Percentiles rank a stretch among this genome's conserved stretches.
Conservation (phyloP, 2,329 filamentous ascomycete species). For the Chaetothyriales sp. region DNA sequence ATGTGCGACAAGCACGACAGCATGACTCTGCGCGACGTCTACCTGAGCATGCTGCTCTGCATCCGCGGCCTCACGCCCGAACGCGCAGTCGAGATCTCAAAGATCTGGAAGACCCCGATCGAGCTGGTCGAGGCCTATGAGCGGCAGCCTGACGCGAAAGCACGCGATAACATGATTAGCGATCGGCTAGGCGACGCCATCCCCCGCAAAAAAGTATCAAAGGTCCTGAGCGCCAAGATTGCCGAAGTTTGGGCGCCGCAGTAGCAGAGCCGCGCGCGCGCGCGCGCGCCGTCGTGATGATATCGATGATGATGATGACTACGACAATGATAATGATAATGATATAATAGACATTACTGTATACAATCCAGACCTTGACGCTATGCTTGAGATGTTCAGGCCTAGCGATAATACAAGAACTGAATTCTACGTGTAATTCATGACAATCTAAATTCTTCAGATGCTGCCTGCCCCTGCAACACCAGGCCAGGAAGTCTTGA, state of each 20-base stretch:
- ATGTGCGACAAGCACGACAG: constrained; percentile 61
- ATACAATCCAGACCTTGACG: no score
- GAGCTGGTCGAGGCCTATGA: constrained; percentile 57
- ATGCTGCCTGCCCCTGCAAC: no score
- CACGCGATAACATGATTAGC: constrained; percentile 43
- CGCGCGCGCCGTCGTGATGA: no score
- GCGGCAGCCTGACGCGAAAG: constrained; percentile 26
- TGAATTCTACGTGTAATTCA: no score
- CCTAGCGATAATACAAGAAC: no score
- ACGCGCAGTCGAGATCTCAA: constrained; percentile 65
- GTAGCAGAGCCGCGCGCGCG: no score
- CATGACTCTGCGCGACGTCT: constrained; percentile 59
- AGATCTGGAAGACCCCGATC: constrained; percentile 58
- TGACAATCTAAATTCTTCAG: no score
- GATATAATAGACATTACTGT: no score
- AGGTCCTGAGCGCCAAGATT: constrained; percentile 45
- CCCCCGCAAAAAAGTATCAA: constrained; percentile 54
- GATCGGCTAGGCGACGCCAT: constrained; percentile 39
- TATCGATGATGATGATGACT: no score
- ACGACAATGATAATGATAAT: no score
- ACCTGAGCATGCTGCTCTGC: constrained; percentile 76
- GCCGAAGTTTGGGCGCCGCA: constrained; percentile 18
- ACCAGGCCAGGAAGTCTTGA: no score
- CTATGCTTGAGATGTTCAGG: no score
- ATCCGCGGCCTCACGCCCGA: constrained; percentile 60